Evolutionary conservation across 139 green algal species (phyloP).

Genomic region (Spirogloea muscicola): DNA sequence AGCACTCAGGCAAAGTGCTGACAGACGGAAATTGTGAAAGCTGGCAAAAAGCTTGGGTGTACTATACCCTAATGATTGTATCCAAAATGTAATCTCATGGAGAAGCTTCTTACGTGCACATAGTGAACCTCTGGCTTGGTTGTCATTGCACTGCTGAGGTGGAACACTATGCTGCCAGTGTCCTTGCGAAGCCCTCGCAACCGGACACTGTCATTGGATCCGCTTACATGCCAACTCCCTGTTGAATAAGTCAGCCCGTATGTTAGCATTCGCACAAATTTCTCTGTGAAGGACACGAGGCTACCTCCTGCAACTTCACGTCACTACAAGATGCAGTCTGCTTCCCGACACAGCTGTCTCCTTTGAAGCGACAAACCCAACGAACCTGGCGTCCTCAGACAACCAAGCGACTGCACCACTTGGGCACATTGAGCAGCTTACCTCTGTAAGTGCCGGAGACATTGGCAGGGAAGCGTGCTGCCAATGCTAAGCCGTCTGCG

Average conservation of each 20-base stretch:
- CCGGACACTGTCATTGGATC: neutral
- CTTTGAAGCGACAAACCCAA: neutral
- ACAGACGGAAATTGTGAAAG: neutral
- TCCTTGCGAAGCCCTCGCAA: conserved; percentile 11
- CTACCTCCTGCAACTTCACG: neutral
- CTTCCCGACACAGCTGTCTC: neutral
- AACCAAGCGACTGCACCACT: neutral
- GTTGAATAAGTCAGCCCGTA: too few species aligned
- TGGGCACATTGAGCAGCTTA: conserved; percentile 11
- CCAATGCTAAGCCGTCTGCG: too few species aligned
- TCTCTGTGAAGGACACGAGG: neutral
- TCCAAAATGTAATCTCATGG: neutral
- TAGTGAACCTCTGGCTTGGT: conserved; percentile 20
- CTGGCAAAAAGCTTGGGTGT: neutral
- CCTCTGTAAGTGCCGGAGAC: conserved; percentile 43
- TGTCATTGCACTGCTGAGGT: conserved; percentile 17
- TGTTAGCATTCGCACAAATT: too few species aligned
- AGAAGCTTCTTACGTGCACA: conserved; percentile 23
- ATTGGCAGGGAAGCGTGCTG: conserved; percentile 33
- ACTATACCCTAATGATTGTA: neutral
- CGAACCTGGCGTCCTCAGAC: neutral
- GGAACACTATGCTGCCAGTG: conserved; percentile 41
- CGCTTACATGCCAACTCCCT: conserved; percentile 25
- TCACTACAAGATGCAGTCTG: neutral
- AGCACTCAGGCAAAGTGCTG: neutral